These are phyloP conservation scores for Mimosa bimucronata DNA, from an alignment of 306 rosid species.

Conservation along the genomic window DNA sequence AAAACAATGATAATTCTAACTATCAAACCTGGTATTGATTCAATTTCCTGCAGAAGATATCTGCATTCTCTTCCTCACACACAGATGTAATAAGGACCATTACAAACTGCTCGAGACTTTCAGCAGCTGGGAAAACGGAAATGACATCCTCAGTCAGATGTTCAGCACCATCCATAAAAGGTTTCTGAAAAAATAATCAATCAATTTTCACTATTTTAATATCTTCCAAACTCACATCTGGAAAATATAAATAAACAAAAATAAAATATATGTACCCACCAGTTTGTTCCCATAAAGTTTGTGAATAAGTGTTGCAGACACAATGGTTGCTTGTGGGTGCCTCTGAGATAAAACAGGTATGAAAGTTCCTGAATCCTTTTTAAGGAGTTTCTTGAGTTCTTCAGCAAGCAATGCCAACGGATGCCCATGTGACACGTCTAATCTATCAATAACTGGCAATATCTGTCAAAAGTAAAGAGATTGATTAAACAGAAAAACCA, in stretches of 20 bases:
- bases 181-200: slow-evolving; percentile 68
- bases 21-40: slow-evolving; percentile 73
- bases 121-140: slow-evolving; percentile 94
- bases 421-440: slow-evolving; percentile 74
- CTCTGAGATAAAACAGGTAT: slow-evolving; percentile 89
- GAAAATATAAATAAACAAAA: slow-evolving; percentile 24
- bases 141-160: slow-evolving; percentile 92
- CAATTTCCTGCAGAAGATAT: slow-evolving; percentile 72
- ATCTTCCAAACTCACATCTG: slow-evolving; percentile 30
- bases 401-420: slow-evolving; percentile 92
- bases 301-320: slow-evolving; percentile 89
- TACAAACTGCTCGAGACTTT: slow-evolving; percentile 85
- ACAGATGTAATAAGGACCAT: slow-evolving; percentile 68
- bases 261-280: slow-evolving; percentile 54
- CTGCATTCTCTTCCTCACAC: slow-evolving; percentile 83
- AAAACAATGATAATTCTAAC: slow-evolving; percentile 23
- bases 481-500: slow-evolving; percentile 32
- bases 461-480: slow-evolving; percentile 54
- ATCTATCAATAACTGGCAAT: slow-evolving; percentile 70
- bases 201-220: slow-evolving; percentile 21
- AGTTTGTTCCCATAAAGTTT: slow-evolving; percentile 88
- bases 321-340: slow-evolving; percentile 83
- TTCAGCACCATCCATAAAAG: slow-evolving; percentile 82
- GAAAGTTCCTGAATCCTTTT: slow-evolving; percentile 73
- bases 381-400: slow-evolving; percentile 81